phyloP scores from a whole-genome alignment of 306 rosid genomes.

The Crotalaria pallida region DNA sequence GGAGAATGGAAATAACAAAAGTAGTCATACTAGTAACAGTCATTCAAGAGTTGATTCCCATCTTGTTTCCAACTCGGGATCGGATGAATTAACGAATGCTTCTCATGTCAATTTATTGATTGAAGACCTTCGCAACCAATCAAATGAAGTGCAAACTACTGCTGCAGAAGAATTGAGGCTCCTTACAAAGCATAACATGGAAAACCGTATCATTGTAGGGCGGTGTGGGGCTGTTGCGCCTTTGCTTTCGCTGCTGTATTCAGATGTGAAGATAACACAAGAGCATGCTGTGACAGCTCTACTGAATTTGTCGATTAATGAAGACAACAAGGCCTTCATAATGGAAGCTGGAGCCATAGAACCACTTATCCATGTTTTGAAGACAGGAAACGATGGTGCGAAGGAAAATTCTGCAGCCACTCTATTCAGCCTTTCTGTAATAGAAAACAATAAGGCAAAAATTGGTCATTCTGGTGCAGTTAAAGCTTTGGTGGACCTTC shows the following conservation, averaged over 20 bases:
- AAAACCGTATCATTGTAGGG: slow-evolving; percentile 75
- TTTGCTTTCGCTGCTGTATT: slow-evolving; percentile 63
- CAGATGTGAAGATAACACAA: slow-evolving; percentile 57
- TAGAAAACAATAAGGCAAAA: slow-evolving; percentile 77
- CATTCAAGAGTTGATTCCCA: slow-evolving; percentile 28
- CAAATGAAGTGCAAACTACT: slow-evolving; percentile 52
- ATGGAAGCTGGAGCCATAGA: slow-evolving; percentile 85
- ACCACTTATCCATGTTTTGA: slow-evolving; percentile 76
- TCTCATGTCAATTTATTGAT: slow-evolving; percentile 60
- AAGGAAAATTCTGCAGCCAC: slow-evolving; percentile 95
- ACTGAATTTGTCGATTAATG: slow-evolving; percentile 78
- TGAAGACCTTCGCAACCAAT: slow-evolving; percentile 66
- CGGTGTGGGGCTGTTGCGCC: slow-evolving; percentile 64
- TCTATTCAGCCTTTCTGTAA: slow-evolving; percentile 83
- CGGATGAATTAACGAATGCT: slow-evolving; percentile 45
- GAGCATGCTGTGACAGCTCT: slow-evolving; percentile 97
- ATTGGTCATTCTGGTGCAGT: slow-evolving; percentile 94
- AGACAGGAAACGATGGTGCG: slow-evolving; percentile 73
- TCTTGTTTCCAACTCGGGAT: slow-evolving; percentile 30
- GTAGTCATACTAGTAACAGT: slow-evolving; percentile 21
- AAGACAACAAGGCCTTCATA: slow-evolving; percentile 74
- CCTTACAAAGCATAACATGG: slow-evolving; percentile 78
- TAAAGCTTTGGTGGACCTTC: slow-evolving; percentile 86
- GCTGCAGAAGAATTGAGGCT: slow-evolving; percentile 93
- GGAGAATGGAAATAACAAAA: slow-evolving; percentile 39